Evolutionary conservation across 108 stramenopile genomes (phyloP).

Genomic region (Cyclostephanos invisitatus): DNA sequence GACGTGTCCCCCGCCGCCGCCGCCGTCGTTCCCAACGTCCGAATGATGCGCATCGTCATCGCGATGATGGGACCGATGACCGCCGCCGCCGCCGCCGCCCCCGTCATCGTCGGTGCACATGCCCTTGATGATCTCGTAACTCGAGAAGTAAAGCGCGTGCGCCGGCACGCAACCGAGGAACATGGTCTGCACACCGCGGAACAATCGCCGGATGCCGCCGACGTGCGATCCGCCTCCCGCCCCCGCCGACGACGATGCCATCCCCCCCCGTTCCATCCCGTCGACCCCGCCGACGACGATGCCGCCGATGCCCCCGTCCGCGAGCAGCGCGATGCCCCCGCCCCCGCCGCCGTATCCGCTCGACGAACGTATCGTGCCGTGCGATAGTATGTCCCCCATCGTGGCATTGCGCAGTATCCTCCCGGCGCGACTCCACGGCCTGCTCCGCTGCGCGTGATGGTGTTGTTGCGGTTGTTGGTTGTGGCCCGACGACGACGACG

Average conservation of each 20-base stretch:
- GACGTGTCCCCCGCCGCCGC: constrained; percentile 1
- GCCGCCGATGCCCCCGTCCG: too few species aligned
- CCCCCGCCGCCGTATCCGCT: not conserved
- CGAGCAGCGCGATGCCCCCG: not conserved
- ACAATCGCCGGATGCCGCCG: constrained; percentile 81
- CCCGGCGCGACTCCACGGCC: constrained; percentile 11
- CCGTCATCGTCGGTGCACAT: constrained; percentile 23
- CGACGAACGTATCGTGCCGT: not conserved
- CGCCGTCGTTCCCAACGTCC: too few species aligned
- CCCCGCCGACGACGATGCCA: not conserved
- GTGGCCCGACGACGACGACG: too few species aligned
- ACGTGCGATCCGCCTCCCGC: not conserved
- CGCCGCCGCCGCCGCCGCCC: not conserved
- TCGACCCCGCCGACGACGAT: not conserved
- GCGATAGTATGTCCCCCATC: constrained; percentile 5
- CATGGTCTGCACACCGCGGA: constrained; percentile 96
- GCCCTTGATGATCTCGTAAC: constrained; percentile 88
- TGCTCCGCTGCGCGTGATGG: too few species aligned
- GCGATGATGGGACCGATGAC: constrained; percentile 3
- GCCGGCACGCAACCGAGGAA: constrained; percentile 95
- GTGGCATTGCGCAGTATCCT: too few species aligned
- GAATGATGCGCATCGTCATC: constrained; percentile 1
- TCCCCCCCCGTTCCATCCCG: constrained; percentile 14
- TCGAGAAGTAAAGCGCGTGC: constrained; percentile 96
- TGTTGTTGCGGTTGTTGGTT: too few species aligned